Evolutionary conservation across 2,329 filamentous ascomycete genomes (phyloP).

Genomic region (Coniochaeta pulveracea): DNA sequence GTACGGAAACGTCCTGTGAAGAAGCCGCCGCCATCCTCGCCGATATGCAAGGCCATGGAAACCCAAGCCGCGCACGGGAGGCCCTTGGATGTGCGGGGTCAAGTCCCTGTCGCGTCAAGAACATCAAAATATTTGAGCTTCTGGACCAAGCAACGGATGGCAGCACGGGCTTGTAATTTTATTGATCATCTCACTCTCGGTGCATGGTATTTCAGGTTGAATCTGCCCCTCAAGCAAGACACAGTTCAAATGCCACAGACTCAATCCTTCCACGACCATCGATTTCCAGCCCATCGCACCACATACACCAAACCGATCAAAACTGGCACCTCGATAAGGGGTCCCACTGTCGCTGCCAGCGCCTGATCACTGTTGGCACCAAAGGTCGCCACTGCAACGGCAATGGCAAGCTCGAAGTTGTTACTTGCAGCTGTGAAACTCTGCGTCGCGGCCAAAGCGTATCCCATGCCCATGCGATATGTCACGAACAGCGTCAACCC

Average conservation of each 20-base stretch:
- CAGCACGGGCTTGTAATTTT: too few relatives aligned
- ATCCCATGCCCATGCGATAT: conserved; percentile 55
- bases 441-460: conserved; percentile 60
- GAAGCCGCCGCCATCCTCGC: conserved; percentile 17
- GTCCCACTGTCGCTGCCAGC: conserved; percentile 71
- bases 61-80: conserved; percentile 9
- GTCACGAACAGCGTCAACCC: conserved; percentile 52
- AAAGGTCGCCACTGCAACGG: conserved; percentile 73
- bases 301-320: conserved; percentile 67
- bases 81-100: conserved; percentile 13
- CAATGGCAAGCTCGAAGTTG: conserved; percentile 87
- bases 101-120: conserved; percentile 16
- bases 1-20: conserved; percentile 15
- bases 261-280: conserved; percentile 40
- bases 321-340: conserved; percentile 78
- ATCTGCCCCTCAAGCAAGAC: too few relatives aligned
- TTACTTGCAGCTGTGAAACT: conserved; percentile 87
- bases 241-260: background rate
- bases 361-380: conserved; percentile 70
- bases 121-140: conserved; percentile 18
- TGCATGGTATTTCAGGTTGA: too few relatives aligned
- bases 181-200: too few relatives aligned
- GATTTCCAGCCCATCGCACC: conserved; percentile 45
- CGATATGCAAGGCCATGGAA: conserved; percentile 13
- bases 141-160: conserved; percentile 18